These are phyloP conservation scores for Hyaloperonospora brassicae DNA, from an alignment of 352 stramenopile genomes.

Conservation along the genomic window DNA sequence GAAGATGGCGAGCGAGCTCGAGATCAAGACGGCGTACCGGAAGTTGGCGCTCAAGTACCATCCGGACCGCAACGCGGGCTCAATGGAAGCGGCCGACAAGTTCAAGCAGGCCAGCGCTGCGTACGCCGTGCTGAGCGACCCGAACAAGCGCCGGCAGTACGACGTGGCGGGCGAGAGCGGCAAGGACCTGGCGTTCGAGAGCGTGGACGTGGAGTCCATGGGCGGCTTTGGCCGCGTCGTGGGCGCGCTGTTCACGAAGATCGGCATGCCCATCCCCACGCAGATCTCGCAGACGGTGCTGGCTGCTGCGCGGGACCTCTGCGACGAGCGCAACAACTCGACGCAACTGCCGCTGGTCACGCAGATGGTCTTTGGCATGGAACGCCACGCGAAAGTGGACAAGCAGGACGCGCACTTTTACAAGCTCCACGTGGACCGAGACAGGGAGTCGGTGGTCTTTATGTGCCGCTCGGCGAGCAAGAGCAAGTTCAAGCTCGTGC, in stretches of 20 bases:
- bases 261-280: constrained; percentile 82
- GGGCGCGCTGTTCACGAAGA: constrained; percentile 83
- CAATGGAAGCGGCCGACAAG: constrained; percentile 64
- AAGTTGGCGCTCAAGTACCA: constrained; percentile 88
- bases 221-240: constrained; percentile 75
- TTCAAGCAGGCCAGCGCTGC: constrained; percentile 82
- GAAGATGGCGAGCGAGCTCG: constrained; percentile 77
- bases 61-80: constrained; percentile 81
- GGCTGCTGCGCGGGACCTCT: constrained; percentile 65
- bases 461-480: constrained; percentile 76
- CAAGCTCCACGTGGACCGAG: constrained; percentile 61
- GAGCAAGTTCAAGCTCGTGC: constrained; percentile 85
- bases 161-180: constrained; percentile 64
- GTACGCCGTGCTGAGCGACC: constrained; percentile 82
- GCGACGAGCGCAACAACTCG: constrained; percentile 65
- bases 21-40: constrained; percentile 86
- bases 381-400: constrained; percentile 69
- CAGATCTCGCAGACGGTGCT: constrained; percentile 83
- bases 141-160: constrained; percentile 84
- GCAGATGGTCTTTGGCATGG: constrained; percentile 60
- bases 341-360: constrained; percentile 48
- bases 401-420: constrained; percentile 88
- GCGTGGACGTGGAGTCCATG: constrained; percentile 79
- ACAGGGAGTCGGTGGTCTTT: constrained; percentile 69
- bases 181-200: constrained; percentile 76